These are phyloP conservation scores for Cytauxzoon felis DNA, from an alignment of 169 alveolate species.

Conservation along the genomic window DNA sequence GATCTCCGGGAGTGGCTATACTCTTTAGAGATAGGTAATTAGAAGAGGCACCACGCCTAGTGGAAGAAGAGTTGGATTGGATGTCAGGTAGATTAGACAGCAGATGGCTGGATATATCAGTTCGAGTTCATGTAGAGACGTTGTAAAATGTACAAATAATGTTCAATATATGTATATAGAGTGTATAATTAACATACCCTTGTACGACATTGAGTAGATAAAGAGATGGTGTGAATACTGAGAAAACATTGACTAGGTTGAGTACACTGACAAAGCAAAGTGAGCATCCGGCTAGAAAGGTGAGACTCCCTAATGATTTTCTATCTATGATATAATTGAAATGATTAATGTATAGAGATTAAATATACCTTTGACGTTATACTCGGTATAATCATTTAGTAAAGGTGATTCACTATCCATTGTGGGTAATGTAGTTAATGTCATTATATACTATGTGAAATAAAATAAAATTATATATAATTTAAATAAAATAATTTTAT, in stretches of 20 bases:
- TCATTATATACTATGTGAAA: conserved; percentile 9
- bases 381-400: conserved; percentile 32
- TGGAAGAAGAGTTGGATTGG: too few species aligned
- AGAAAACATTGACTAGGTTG: conserved; percentile 41
- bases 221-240: conserved; percentile 37
- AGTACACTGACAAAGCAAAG: conserved; percentile 56
- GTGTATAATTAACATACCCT: conserved; percentile 32
- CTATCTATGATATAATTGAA: conserved; percentile 11
- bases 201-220: conserved; percentile 53
- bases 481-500: too few species aligned
- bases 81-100: too few species aligned
- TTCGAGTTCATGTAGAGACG: too few species aligned
- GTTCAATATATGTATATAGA: too few species aligned
- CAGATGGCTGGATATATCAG: neutral
- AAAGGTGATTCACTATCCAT: conserved; percentile 58
- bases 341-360: neutral
- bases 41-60: too few species aligned
- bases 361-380: neutral
- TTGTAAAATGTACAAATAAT: too few species aligned
- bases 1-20: too few species aligned
- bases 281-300: conserved; percentile 52
- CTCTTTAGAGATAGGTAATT: too few species aligned
- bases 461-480: neutral
- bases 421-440: conserved; percentile 18
- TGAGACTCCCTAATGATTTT: conserved; percentile 34